Evolutionary conservation across 2,329 filamentous ascomycete species (phyloP), one percentile per base, ranked within the genome.

Genomic region (Didymella exigua): DNA sequence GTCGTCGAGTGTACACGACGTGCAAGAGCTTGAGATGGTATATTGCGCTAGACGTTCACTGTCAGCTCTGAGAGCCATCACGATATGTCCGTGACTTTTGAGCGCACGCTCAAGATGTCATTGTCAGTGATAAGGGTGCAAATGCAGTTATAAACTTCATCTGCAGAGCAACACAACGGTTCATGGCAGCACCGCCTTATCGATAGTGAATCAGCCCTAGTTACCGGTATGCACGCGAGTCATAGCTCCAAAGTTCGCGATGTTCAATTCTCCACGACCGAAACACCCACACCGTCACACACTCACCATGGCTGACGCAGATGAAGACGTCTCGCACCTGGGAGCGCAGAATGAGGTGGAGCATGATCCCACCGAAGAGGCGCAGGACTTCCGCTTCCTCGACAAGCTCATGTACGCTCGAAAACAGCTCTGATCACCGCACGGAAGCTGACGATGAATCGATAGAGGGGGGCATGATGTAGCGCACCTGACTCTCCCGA

Each of bases 311-410:
- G 70, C 68, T 18, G 72, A 75, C 61, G 67, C 70, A 59, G 72
- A 75, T 49, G 73, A 75, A 49, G 72, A 75, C 21, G 45, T 65
- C 5, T 62, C 70, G 38, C 63, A 68, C 27, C 50, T 72, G 42
- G 60, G 59, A 34, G 65, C 47, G 21, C 60, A 62, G 4, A 63
- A 67, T 6, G 52, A 61, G 13, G 67, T 44, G 10, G 72, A 73
- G 7, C 56, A 67, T 81, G 69, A 88, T 72, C 81, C 87, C 48
- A 88, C 88, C 34, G 93, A 96, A 66, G 89, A 93, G 73, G 85
- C 88, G 2, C 91, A 93, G 68, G 93, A 98, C 77, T 97, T 93
- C 75, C 88, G 90, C 61, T 88, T 93, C 59, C 87, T 89, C 34
- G 79, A 79, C 58, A 79, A 79, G 55, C 72, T 87, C 61, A 82